Conservation (phyloP, 345 rosid species). For the Citropsis articulata region DNA sequence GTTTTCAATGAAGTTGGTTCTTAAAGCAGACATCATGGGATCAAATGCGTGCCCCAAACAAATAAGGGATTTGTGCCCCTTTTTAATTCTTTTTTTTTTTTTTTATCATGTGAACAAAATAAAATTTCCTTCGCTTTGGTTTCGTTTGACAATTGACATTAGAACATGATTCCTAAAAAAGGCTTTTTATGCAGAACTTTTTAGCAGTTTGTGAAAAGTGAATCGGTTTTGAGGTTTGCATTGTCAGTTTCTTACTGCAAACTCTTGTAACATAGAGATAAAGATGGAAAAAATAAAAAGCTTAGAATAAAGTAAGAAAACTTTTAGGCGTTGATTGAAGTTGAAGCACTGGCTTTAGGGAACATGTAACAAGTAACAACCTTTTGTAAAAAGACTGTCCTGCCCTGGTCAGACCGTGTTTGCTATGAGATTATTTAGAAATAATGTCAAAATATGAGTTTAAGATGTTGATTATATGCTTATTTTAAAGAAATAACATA, state of each 20-base stretch:
- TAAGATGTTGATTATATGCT: no score
- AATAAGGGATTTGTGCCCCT: slow-evolving; percentile 5
- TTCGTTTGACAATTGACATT: slow-evolving; percentile 5
- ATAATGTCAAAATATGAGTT: background rate
- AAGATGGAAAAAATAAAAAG: slow-evolving; percentile 3
- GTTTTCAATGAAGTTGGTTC: slow-evolving; percentile 21
- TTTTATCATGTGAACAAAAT: slow-evolving; percentile 1
- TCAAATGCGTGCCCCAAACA: slow-evolving; percentile 34
- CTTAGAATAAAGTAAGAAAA: slow-evolving; percentile 12
- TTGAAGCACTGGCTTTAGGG: no score
- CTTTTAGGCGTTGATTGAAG: slow-evolving; percentile 15
- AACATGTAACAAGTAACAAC: background rate
- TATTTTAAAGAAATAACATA: background rate
- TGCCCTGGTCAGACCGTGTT: background rate
- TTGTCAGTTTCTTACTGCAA: slow-evolving; percentile 21
- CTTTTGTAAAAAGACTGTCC: slow-evolving; percentile 5
- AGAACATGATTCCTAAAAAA: slow-evolving; percentile 1
- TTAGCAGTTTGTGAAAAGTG: slow-evolving; percentile 9
- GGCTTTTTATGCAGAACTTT: slow-evolving; percentile 16
- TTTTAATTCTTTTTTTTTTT: background rate
- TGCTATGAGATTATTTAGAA: background rate
- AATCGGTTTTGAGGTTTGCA: slow-evolving; percentile 20
- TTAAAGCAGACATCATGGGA: slow-evolving; percentile 44
- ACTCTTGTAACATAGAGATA: slow-evolving; percentile 8
- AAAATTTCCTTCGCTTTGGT: background rate